phyloP scores from a whole-genome alignment of 306 rosid species.

The Gleditsia sinensis region DNA sequence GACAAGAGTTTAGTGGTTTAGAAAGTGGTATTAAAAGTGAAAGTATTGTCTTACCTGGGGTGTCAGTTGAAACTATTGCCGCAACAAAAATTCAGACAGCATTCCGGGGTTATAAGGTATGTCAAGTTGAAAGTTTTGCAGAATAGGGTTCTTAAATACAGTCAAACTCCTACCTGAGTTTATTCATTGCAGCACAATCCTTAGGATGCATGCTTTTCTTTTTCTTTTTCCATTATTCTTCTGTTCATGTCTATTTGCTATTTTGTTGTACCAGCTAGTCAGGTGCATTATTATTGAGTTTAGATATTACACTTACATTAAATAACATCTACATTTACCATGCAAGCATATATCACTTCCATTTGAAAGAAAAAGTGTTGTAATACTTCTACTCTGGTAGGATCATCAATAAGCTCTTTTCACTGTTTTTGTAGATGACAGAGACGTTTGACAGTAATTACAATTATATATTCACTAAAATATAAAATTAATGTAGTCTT shows the following conservation, averaged over 20 bases:
- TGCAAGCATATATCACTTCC: neutral
- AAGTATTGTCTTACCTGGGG: constrained; percentile 39
- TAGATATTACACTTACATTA: neutral
- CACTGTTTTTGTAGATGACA: neutral
- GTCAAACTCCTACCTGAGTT: neutral
- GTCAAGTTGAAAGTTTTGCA: constrained; percentile 20
- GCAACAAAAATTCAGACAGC: constrained; percentile 78
- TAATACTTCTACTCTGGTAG: neutral
- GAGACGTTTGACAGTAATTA: neutral
- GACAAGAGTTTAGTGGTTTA: constrained; percentile 26
- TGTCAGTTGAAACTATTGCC: constrained; percentile 62
- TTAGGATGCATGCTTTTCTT: neutral
- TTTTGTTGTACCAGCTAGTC: neutral
- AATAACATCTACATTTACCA: neutral
- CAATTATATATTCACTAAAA: no score
- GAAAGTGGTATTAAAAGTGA: constrained; percentile 33
- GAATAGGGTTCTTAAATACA: neutral
- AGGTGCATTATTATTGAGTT: neutral
- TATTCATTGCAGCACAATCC: neutral
- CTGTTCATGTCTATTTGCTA: neutral
- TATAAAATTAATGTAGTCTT: no score
- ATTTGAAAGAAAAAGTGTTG: neutral
- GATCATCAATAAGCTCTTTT: neutral
- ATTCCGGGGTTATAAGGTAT: constrained; percentile 69
- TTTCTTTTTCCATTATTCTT: neutral